These are phyloP conservation scores for Chaetomium globosum DNA, from an alignment of 2,329 filamentous ascomycete species.

Conservation along the genomic window DNA sequence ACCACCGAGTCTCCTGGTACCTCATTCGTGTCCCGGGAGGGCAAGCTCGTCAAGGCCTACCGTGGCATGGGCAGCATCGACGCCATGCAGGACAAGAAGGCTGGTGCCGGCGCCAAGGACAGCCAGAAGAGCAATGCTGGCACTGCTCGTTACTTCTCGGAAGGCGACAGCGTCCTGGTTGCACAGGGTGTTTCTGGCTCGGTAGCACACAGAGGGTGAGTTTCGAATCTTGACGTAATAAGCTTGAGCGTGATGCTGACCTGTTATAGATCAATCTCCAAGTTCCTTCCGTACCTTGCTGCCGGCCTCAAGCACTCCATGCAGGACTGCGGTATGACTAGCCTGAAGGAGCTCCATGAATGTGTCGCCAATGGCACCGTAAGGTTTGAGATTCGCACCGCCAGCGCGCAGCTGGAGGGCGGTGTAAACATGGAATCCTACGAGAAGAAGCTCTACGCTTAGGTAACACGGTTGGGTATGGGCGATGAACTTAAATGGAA, in stretches of 20 bases:
- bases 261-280: slow-evolving; percentile 71
- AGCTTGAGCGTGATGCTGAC: slow-evolving; percentile 40
- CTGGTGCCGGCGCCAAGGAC: slow-evolving; percentile 71
- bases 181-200: slow-evolving; percentile 93
- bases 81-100: slow-evolving; percentile 99
- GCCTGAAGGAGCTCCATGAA: slow-evolving; percentile 74
- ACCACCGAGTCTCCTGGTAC: slow-evolving; percentile 97
- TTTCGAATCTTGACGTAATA: slow-evolving; percentile 27
- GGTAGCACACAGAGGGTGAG: slow-evolving; percentile 72
- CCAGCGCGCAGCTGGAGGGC: slow-evolving; percentile 93
- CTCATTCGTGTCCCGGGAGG: slow-evolving; percentile 93
- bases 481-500: slow-evolving; percentile 8
- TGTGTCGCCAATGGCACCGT: slow-evolving; percentile 73
- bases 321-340: slow-evolving; percentile 90
- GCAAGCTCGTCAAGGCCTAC: slow-evolving; percentile 98
- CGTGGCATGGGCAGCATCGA: slow-evolving; percentile 99
- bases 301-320: slow-evolving; percentile 96
- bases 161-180: slow-evolving; percentile 91
- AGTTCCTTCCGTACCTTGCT: slow-evolving; percentile 94
- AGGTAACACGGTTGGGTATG: slow-evolving; percentile 38
- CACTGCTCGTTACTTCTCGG: slow-evolving; percentile 97
- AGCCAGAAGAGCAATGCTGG: slow-evolving; percentile 85
- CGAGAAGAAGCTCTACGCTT: slow-evolving; percentile 99
- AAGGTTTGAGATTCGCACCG: slow-evolving; percentile 90
- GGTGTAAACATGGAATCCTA: slow-evolving; percentile 98